phyloP scores from a whole-genome alignment of 768 basidiomycete genomes.

The Chalciporus piperatus region DNA sequence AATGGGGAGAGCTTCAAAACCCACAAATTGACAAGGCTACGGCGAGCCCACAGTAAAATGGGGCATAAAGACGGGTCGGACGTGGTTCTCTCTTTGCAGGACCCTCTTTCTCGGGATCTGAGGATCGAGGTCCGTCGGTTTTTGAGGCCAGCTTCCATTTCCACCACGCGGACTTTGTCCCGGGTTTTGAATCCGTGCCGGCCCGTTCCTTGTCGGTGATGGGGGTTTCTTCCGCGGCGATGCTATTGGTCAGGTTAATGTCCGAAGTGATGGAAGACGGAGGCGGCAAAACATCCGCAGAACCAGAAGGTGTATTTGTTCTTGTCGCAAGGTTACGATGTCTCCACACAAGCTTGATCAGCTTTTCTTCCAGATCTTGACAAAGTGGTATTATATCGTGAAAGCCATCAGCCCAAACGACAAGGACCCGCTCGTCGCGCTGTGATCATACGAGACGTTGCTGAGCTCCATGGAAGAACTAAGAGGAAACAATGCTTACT shows the following conservation, averaged over 20 bases:
- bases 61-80: conserved; percentile 65
- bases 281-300: conserved; percentile 36
- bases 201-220: conserved; percentile 18
- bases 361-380: conserved; percentile 68
- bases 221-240: conserved; percentile 15
- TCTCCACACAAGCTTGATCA: conserved; percentile 80
- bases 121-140: conserved; percentile 7
- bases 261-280: conserved; percentile 51
- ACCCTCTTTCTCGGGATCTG: conserved; percentile 51
- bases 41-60: conserved; percentile 68
- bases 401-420: conserved; percentile 83
- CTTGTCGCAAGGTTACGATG: conserved; percentile 31
- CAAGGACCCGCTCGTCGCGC: conserved; percentile 79
- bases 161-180: conserved; percentile 30
- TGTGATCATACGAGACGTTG: conserved; percentile 23
- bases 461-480: not conserved
- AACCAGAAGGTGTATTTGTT: conserved; percentile 17
- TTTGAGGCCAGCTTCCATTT: conserved; percentile 43
- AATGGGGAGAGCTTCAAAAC: conserved; percentile 17
- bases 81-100: conserved; percentile 29
- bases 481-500: conserved; percentile 41
- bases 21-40: conserved; percentile 61
- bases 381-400: conserved; percentile 73
- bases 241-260: conserved; percentile 50
- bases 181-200: not conserved